Evolutionary conservation across 2,329 filamentous ascomycete genomes (phyloP).

Genomic region (Neonectria magnoliae): DNA sequence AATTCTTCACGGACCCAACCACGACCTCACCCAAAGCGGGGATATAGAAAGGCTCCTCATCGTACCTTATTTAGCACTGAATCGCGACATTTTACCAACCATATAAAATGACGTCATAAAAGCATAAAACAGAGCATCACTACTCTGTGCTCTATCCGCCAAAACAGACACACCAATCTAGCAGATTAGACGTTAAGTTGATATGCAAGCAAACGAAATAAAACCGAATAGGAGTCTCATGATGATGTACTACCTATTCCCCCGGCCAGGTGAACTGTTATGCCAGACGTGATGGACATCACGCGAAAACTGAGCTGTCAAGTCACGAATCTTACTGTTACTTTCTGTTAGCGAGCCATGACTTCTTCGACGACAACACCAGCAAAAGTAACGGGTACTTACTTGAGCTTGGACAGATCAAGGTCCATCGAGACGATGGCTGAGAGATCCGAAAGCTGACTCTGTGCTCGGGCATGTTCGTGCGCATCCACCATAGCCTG

Average conservation of each 20-base stretch:
- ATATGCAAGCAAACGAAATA: not conserved
- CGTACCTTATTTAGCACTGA: too few relatives aligned
- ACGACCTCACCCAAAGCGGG: too few relatives aligned
- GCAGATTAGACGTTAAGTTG: not conserved
- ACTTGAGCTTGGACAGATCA: not conserved
- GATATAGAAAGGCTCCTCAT: too few relatives aligned
- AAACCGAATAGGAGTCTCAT: not conserved
- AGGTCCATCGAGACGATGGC: not conserved
- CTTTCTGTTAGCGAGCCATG: not conserved
- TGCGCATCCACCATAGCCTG: not conserved
- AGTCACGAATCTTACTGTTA: not conserved
- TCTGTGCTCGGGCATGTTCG: not conserved
- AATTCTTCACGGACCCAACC: too few relatives aligned
- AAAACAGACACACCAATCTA: not conserved
- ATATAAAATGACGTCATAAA: not conserved
- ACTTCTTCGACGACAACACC: accelerated
- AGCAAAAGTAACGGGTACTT: not conserved
- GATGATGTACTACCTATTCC: not conserved
- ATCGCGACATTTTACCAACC: not conserved
- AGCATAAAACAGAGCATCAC: too few relatives aligned
- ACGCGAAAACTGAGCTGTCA: not conserved
- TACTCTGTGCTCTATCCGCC: too few relatives aligned
- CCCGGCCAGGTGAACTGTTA: not conserved
- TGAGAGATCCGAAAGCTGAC: not conserved
- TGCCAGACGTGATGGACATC: not conserved